Base-by-base conservation (phyloP, 768 basidiomycete species). In the Russula lepida region DNA sequence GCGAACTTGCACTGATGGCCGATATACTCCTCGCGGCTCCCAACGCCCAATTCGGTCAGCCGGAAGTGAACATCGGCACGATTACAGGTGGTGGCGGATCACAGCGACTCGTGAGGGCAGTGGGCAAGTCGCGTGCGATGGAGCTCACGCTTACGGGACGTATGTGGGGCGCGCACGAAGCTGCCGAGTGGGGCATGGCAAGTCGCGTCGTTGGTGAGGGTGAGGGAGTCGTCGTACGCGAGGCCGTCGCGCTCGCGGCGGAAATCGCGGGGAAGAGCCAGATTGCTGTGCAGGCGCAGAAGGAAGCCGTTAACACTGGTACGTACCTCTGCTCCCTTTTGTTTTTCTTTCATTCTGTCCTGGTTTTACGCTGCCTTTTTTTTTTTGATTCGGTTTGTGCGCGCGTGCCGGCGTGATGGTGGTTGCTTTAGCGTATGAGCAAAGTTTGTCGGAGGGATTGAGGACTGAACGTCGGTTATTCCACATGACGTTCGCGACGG, bases 61-160 rank as follows among this genome's bases (percentile, higher is more conserved):
- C 95, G 19, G 95, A 98, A 72, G 93, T 99, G 73, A 94, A 90
- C 70, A 80, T 98, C 32, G 95, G 94, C 56, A 86, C 92, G 63
- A 97, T 98, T 70, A 94, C 95, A 17, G 95, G 95, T 3, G 92
- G 88, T 9, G 95, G 95, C 32, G 95, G 95, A 5, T 92, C 93
- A 2, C 95, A 98, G 70, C 88, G 95, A 46, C 84, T 98, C 56
- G 83, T 89, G 15, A 84, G 79, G 64, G 79, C 87, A 11, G 81
- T 98, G 65, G 95, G 95, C 47, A 98, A 97, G 74, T 91, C 92
- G 9, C 84, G 90, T 64, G 81, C 94, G 17, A 98, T 98, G 95
- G 95, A 98, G 71, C 76, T 98, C 73, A 82, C 91, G 47, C 79
- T 98, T 50, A 97, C 95, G 0, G 95, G 95, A 4, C 84, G 90